Conservation (phyloP, 371 early-diverging fungal species). For the Nematocida ironsii region DNA sequence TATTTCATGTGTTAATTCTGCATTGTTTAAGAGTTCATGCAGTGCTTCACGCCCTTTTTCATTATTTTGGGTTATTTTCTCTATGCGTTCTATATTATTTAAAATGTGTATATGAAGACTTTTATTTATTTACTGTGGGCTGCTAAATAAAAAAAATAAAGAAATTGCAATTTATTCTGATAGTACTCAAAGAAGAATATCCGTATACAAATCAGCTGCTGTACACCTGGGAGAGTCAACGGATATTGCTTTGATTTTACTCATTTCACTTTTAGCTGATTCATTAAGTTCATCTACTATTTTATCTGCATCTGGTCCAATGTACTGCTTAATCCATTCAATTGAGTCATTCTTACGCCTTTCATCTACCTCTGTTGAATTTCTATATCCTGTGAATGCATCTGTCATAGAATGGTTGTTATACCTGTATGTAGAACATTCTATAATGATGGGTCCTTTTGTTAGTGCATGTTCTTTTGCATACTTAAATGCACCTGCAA, state of each 20-base stretch:
- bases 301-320: slow-evolving; percentile 14
- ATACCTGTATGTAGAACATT: slow-evolving; percentile 92
- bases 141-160: slow-evolving; percentile 2
- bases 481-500: slow-evolving; percentile 59
- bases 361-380: slow-evolving; percentile 36
- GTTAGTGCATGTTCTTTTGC: slow-evolving; percentile 58
- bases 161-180: background rate
- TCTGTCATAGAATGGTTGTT: slow-evolving; percentile 84
- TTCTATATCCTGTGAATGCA: slow-evolving; percentile 56
- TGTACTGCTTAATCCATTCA: slow-evolving; percentile 33
- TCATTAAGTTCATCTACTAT: slow-evolving; percentile 21
- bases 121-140: no score
- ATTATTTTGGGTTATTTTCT: no score
- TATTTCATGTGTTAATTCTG: no score
- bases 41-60: no score
- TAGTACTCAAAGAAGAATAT: slow-evolving; percentile 16
- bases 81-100: no score
- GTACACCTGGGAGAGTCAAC: slow-evolving; percentile 16
- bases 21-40: no score
- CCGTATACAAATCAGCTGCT: slow-evolving; percentile 24
- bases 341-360: slow-evolving; percentile 51
- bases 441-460: slow-evolving; percentile 85
- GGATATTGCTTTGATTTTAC: slow-evolving; percentile 9
- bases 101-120: no score
- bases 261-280: slow-evolving; percentile 50